A percentile compares a stretch with the other conserved stretches of the same genome.
Evolutionary conservation across 179 eudicot genomes (phyloP).

Genomic region (Camellia oleifera): DNA sequence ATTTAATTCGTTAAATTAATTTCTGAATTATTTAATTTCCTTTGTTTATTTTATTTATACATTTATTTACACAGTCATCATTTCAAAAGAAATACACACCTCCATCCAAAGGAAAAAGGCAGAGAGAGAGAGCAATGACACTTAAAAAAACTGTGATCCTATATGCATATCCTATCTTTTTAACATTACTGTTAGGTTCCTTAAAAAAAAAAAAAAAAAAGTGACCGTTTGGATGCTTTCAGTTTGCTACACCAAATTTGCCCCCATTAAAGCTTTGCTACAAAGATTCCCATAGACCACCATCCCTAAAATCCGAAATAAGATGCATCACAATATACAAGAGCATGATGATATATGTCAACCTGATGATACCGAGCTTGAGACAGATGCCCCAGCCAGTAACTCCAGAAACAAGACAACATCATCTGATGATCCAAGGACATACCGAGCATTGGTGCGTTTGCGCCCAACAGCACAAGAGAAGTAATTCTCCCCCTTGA

Average conservation of each 20-base stretch:
- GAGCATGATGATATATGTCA: background rate
- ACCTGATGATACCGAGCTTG: background rate
- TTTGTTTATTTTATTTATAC: no score
- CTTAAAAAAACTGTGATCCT: background rate
- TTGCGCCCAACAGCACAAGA: slow-evolving; percentile 89
- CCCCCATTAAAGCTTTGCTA: background rate
- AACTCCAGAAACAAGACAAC: slow-evolving; percentile 66
- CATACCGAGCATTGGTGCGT: slow-evolving; percentile 82
- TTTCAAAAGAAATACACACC: no score
- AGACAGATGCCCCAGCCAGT: slow-evolving; percentile 32
- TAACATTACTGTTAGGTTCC: background rate
- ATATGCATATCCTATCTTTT: background rate
- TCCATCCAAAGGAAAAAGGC: no score
- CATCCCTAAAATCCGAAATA: background rate
- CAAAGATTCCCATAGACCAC: background rate
- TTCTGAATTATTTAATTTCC: no score
- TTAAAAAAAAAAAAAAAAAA: no score
- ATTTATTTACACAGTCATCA: no score
- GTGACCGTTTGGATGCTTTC: background rate
- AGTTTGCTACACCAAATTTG: background rate
- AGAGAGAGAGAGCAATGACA: background rate
- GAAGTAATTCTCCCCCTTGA: slow-evolving; percentile 88
- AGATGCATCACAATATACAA: background rate
- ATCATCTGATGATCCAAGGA: slow-evolving; percentile 61
- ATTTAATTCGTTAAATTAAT: no score